phyloP scores from a whole-genome alignment of 139 green algal genomes.

The Nannochloris sp. region DNA sequence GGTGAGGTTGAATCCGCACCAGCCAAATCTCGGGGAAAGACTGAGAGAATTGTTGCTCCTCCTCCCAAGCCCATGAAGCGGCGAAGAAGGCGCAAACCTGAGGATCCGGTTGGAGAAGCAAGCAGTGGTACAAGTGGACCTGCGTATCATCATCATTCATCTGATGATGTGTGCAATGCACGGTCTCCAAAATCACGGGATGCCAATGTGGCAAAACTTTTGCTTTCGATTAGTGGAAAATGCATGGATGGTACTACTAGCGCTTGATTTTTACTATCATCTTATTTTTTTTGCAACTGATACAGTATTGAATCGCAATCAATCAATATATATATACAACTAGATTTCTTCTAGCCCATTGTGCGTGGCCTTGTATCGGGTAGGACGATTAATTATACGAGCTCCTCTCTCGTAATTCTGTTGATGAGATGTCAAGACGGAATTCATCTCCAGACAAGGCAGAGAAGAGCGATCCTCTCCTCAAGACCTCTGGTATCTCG shows the following conservation, averaged over 20 bases:
- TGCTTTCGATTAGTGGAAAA: slow-evolving; percentile 18
- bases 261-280: slow-evolving; percentile 4
- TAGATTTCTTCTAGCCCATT: background rate
- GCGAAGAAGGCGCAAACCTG: slow-evolving; percentile 14
- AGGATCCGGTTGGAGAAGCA: slow-evolving; percentile 14
- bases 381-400: no score
- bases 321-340: no score
- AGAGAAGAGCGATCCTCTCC: slow-evolving; percentile 42
- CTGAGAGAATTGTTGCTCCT: background rate
- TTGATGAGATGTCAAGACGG: slow-evolving; percentile 61
- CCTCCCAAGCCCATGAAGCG: background rate
- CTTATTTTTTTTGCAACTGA: slow-evolving; percentile 4
- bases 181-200: background rate
- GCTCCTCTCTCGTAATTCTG: slow-evolving; percentile 41
- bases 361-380: background rate
- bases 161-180: background rate
- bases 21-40: background rate
- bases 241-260: slow-evolving; percentile 5
- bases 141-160: slow-evolving; percentile 1
- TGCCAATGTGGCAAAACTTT: slow-evolving; percentile 15
- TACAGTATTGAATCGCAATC: background rate
- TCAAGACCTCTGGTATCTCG: slow-evolving; percentile 36
- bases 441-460: slow-evolving; percentile 50
- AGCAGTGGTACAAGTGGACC: slow-evolving; percentile 27
- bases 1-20: slow-evolving; percentile 22